Conservation (phyloP, 2,329 filamentous ascomycete species). For the Lasiodiplodia gonubiensis region DNA sequence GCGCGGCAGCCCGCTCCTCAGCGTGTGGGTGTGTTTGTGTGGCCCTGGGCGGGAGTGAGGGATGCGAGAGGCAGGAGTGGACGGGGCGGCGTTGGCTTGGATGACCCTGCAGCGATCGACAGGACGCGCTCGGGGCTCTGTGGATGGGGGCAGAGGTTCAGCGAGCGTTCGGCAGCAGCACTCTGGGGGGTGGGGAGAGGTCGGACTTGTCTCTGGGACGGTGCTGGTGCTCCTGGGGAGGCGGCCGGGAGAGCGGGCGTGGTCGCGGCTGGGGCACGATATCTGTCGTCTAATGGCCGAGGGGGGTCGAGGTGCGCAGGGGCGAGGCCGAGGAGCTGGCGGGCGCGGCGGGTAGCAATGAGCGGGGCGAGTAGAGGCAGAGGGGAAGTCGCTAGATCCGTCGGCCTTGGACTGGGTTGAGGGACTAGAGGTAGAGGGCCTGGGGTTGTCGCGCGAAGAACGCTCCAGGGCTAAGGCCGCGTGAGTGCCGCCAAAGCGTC, state of each 20-base stretch:
- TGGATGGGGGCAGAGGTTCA: slow-evolving; percentile 1
- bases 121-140: slow-evolving; percentile 22
- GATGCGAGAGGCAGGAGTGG: slow-evolving; percentile 23
- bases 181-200: background rate
- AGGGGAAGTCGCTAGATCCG: slow-evolving; percentile 13
- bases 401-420: slow-evolving; percentile 22
- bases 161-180: slow-evolving; percentile 9
- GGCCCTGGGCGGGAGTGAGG: slow-evolving; percentile 21
- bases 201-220: background rate
- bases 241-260: slow-evolving; percentile 25
- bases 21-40: slow-evolving; percentile 7
- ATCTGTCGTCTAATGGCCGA: slow-evolving; percentile 27
- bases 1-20: slow-evolving; percentile 25
- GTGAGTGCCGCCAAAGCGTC: slow-evolving; percentile 27
- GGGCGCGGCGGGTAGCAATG: slow-evolving; percentile 15
- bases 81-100: slow-evolving; percentile 19
- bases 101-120: slow-evolving; percentile 25
- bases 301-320: slow-evolving; percentile 20
- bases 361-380: slow-evolving; percentile 1
- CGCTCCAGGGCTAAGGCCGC: slow-evolving; percentile 26
- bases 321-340: slow-evolving; percentile 13
- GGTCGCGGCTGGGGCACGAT: slow-evolving; percentile 22
- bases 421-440: slow-evolving; percentile 23
- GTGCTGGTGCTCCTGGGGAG: slow-evolving; percentile 23
- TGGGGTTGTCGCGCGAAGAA: slow-evolving; percentile 27